Percentiles rank a stretch among this genome's conserved stretches.
Conservation (phyloP, 371 early-diverging fungal species). For the Chytridium lagenaria region DNA sequence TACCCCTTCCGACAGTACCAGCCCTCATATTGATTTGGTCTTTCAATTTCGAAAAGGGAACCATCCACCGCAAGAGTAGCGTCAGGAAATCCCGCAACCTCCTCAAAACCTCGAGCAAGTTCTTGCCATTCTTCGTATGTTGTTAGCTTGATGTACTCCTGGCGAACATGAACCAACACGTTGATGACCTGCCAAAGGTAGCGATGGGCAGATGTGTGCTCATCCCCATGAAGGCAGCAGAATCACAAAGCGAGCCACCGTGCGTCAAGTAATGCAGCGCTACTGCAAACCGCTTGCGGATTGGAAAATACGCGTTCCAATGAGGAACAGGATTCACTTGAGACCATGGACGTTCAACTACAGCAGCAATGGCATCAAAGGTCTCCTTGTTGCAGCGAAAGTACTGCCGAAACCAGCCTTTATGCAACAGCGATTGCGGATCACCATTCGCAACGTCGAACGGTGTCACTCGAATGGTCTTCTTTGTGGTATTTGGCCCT, state of each 20-base stretch:
- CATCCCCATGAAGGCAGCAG: conserved; percentile 22
- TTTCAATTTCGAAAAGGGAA: conserved; percentile 22
- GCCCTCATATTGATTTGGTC: conserved; percentile 18
- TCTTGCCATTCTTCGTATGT: conserved; percentile 14
- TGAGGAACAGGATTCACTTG: not conserved
- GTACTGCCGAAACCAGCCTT: conserved; percentile 5
- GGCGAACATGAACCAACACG: not conserved
- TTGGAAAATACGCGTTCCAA: not conserved
- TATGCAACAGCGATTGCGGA: not conserved
- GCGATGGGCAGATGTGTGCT: conserved; percentile 12
- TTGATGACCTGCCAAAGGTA: not conserved
- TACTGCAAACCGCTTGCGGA: not conserved
- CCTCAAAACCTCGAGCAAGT: not conserved
- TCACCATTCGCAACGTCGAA: not conserved
- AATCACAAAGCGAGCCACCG: conserved; percentile 5
- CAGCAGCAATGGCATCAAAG: not conserved
- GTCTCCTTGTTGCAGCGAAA: not conserved
- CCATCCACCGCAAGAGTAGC: conserved; percentile 27
- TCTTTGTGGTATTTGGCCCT: not conserved
- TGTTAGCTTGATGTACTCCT: not conserved
- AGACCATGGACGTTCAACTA: not conserved
- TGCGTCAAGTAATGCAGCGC: conserved; percentile 26
- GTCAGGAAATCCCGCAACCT: conserved; percentile 14
- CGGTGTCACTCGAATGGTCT: not conserved
- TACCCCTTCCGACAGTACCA: conserved; percentile 31